Percentiles rank a stretch among this genome's conserved stretches.
These are phyloP conservation scores for Daldinia caldariorum DNA, from an alignment of 495 filamentous ascomycete genomes.

Conservation along the genomic window DNA sequence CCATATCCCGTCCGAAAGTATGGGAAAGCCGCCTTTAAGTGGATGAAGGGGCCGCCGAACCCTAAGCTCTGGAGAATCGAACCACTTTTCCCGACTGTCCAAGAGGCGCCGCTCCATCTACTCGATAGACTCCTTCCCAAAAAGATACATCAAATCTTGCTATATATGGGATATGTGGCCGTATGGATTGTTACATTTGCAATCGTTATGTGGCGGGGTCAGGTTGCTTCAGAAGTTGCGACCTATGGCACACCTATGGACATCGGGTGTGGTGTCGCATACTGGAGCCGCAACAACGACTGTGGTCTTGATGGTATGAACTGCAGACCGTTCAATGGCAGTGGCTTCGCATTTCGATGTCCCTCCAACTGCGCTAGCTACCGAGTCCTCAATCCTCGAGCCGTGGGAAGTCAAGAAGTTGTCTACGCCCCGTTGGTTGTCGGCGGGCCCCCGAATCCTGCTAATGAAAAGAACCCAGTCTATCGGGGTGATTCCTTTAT, in stretches of 20 bases:
- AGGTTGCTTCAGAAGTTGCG: slow-evolving; percentile 70
- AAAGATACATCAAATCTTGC: slow-evolving; percentile 64
- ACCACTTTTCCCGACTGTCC: slow-evolving; percentile 73
- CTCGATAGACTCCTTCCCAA: slow-evolving; percentile 72
- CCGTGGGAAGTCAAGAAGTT: slow-evolving; percentile 77
- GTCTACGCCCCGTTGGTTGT: slow-evolving; percentile 77
- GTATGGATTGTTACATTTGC: slow-evolving; percentile 79
- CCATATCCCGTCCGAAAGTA: slow-evolving; percentile 58
- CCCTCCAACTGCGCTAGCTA: slow-evolving; percentile 76
- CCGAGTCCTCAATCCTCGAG: slow-evolving; percentile 73
- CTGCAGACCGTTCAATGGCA: slow-evolving; percentile 81
- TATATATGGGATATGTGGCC: slow-evolving; percentile 70
- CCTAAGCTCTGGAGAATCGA: slow-evolving; percentile 71
- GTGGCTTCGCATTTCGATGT: slow-evolving; percentile 78
- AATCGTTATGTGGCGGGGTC: slow-evolving; percentile 70
- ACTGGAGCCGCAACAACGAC: slow-evolving; percentile 73
- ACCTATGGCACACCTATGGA: slow-evolving; percentile 72
- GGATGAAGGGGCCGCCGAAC: slow-evolving; percentile 76
- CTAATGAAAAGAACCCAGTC: slow-evolving; percentile 56
- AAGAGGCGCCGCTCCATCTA: slow-evolving; percentile 72
- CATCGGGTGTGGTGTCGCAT: slow-evolving; percentile 73
- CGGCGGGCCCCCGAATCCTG: slow-evolving; percentile 70
- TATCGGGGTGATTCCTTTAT: slow-evolving; percentile 88
- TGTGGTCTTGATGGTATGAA: slow-evolving; percentile 83
- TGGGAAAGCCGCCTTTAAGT: slow-evolving; percentile 59